Percentiles rank a stretch among this genome's conserved stretches.
Conservation (phyloP, 176 grass and related monocot genomes). For the Panicum miliaceum region DNA sequence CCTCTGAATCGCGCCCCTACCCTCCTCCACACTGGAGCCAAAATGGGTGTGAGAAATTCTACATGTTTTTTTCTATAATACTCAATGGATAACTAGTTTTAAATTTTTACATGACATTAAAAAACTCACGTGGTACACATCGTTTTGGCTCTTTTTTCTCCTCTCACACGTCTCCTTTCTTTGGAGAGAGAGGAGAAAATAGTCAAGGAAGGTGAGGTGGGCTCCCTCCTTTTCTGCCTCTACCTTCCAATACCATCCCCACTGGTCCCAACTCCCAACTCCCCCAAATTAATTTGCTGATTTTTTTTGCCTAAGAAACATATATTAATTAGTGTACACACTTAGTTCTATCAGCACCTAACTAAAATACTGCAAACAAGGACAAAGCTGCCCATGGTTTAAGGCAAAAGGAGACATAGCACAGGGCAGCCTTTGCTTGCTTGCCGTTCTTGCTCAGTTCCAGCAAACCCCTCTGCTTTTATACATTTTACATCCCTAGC, state of each 20-base stretch:
- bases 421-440: not conserved
- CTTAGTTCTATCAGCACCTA: not conserved
- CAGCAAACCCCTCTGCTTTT: not conserved
- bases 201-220: not conserved
- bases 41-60: too few relatives aligned
- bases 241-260: not conserved
- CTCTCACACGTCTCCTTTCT: not conserved
- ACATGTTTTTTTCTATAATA: too few relatives aligned
- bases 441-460: not conserved
- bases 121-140: not conserved
- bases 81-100: too few relatives aligned
- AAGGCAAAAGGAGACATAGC: not conserved
- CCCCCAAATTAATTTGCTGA: not conserved
- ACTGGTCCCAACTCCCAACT: not conserved
- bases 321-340: not conserved
- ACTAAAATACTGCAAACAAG: constrained; percentile 24
- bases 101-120: not conserved
- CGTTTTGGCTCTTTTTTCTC: not conserved
- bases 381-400: constrained; percentile 28
- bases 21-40: too few relatives aligned
- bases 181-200: not conserved
- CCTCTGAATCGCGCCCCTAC: too few relatives aligned
- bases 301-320: not conserved
- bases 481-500: not conserved
- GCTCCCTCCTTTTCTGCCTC: not conserved